These are phyloP conservation scores for Globisporangium ultimum DNA, from an alignment of 352 stramenopile species.

Conservation along the genomic window DNA sequence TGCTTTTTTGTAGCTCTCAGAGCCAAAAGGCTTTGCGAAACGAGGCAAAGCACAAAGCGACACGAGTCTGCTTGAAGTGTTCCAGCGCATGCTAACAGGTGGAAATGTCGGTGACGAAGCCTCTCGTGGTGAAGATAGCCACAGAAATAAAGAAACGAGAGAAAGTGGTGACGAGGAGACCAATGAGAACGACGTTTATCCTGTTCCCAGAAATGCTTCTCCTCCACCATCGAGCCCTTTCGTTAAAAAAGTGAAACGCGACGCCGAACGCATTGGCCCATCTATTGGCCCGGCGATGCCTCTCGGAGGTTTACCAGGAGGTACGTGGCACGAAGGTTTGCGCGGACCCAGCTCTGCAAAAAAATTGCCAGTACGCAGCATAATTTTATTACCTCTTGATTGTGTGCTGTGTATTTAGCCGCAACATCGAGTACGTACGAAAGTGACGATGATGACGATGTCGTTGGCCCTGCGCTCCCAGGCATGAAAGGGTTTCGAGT, in stretches of 20 bases:
- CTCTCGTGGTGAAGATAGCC: background rate
- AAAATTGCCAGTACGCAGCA: too few species aligned
- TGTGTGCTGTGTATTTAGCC: background rate
- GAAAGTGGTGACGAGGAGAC: slow-evolving; percentile 1
- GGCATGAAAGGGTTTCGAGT: slow-evolving; percentile 75
- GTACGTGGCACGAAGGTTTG: too few species aligned
- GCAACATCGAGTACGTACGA: slow-evolving; percentile 1
- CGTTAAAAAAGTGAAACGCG: background rate
- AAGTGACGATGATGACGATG: slow-evolving; percentile 43
- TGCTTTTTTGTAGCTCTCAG: slow-evolving; percentile 26
- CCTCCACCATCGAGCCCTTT: background rate
- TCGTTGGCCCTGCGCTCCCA: slow-evolving; percentile 68
- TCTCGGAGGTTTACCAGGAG: slow-evolving; percentile 12
- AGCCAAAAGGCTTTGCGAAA: slow-evolving; percentile 56
- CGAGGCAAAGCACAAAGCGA: slow-evolving; percentile 10
- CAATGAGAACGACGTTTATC: background rate
- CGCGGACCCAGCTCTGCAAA: too few species aligned
- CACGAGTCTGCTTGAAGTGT: slow-evolving; percentile 44
- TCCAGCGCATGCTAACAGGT: slow-evolving; percentile 39
- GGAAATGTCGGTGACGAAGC: slow-evolving; percentile 3
- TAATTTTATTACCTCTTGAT: background rate
- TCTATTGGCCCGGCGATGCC: slow-evolving; percentile 61
- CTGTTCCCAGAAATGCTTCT: background rate
- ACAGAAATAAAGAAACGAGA: too few species aligned
- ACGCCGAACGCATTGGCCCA: slow-evolving; percentile 49